Base-by-base conservation (phyloP, 805 yeast species). In the Suhomyces canberraensis region DNA sequence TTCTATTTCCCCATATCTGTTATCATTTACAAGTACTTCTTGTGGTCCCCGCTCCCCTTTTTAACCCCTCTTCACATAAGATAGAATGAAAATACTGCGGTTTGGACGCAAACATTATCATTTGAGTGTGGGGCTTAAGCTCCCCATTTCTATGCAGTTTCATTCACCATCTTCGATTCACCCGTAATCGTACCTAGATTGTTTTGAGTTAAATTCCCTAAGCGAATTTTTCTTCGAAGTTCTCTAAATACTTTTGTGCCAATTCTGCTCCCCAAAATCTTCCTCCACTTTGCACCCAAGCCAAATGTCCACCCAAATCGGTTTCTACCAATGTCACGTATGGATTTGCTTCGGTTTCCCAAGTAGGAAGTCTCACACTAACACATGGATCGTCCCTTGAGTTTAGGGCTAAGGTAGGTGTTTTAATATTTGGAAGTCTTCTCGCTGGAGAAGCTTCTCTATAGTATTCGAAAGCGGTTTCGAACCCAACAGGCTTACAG, bases 381-480 rank as follows among this genome's bases (percentile, higher is more conserved):
- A 79, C 79, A 24, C 86, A 73, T 5, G 95, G 95, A 52, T 85
- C 95, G 55, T 86, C 95, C 17, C 67, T 45, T 1, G 95, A 67
- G 51, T 77, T 76, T n/a, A 86, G 51, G 18, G 78, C 69, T 22
- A 87, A 52, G 2, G 78, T 60, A 4, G 95, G 95, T 1, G 81
- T 78, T 29, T 78, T 63, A 32, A 84, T 69, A 11, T 68, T 58
- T 17, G 60, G 57, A 9, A 83, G 51, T 27, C 81, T 61, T 39
- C 69, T 66, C 11, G 69, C 63, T 2, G 90, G 77, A 4, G 88
- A 75, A 0, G 77, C 87, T 28, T 60, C 61, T 29, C 78, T 60
- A 57, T 86, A 87, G 60, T 86, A 86, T 40, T 81, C 86, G 35
- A 56, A 54, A 3, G 82, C 79, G 42, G 78, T 68, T 36, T 71